Evolutionary conservation across 2,329 filamentous ascomycete genomes (phyloP).

Genomic region (Penicillium nordicum): DNA sequence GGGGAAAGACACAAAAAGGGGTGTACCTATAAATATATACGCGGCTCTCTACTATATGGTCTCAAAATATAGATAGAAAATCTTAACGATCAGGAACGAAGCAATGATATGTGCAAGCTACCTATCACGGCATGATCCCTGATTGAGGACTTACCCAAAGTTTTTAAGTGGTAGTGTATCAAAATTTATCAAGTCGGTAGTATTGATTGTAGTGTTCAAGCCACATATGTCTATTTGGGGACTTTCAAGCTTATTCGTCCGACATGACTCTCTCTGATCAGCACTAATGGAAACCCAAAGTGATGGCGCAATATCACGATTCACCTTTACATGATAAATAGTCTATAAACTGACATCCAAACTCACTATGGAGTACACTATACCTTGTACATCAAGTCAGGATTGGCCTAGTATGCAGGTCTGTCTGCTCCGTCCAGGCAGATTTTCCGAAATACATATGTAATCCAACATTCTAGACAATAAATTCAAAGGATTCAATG

Average conservation of each 20-base stretch:
- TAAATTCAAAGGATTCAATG: background rate
- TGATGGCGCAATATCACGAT: background rate
- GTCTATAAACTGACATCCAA: background rate
- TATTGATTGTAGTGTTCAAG: background rate
- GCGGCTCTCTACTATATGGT: background rate
- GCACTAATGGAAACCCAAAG: background rate
- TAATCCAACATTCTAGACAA: background rate
- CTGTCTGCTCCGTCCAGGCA: background rate
- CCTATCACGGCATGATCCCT: background rate
- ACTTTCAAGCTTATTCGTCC: background rate
- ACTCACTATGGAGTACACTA: background rate
- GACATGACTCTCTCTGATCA: background rate
- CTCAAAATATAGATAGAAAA: background rate
- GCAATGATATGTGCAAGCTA: background rate
- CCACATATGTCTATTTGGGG: background rate
- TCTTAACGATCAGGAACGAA: background rate
- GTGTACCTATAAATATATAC: background rate
- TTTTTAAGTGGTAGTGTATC: background rate
- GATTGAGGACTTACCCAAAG: background rate
- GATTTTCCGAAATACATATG: background rate
- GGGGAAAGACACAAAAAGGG: background rate
- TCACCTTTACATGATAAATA: background rate
- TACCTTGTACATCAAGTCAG: background rate
- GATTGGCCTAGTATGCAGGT: background rate
- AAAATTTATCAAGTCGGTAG: background rate